A percentile compares a stretch with the other conserved stretches of the same genome.
These are phyloP conservation scores for Xylariaceae sp. DNA, from an alignment of 2,329 filamentous ascomycete species.

Conservation along the genomic window DNA sequence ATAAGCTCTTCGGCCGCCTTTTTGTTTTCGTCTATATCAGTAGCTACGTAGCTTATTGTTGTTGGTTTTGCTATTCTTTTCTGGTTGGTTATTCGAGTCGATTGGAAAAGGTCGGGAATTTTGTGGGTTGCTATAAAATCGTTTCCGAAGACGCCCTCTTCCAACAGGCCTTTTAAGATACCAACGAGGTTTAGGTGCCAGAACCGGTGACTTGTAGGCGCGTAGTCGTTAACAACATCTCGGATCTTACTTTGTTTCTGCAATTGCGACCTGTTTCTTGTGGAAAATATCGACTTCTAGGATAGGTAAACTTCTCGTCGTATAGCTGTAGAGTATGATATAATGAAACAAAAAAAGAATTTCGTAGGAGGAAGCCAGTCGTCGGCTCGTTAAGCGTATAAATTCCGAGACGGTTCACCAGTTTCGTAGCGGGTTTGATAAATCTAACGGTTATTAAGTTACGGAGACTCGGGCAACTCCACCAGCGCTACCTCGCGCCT, in stretches of 20 bases:
- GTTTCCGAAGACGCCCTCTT: not conserved
- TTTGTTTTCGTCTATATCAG: not conserved
- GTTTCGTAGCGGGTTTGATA: no score
- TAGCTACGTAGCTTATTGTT: not conserved
- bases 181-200: not conserved
- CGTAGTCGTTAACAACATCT: constrained; percentile 1
- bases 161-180: not conserved
- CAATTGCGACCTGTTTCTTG: not conserved
- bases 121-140: not conserved
- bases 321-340: not conserved
- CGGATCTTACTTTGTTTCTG: not conserved
- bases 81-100: no score
- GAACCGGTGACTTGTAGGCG: not conserved
- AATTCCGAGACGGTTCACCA: no score
- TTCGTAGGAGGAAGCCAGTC: no score
- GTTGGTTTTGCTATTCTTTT: no score
- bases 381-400: no score
- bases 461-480: no score
- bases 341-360: no score
- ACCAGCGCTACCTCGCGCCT: no score
- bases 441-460: no score
- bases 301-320: not conserved
- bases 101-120: not conserved
- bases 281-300: not conserved
- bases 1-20: not conserved